Evolutionary conservation across 306 rosid genomes (phyloP).

Genomic region (Urtica urens): DNA sequence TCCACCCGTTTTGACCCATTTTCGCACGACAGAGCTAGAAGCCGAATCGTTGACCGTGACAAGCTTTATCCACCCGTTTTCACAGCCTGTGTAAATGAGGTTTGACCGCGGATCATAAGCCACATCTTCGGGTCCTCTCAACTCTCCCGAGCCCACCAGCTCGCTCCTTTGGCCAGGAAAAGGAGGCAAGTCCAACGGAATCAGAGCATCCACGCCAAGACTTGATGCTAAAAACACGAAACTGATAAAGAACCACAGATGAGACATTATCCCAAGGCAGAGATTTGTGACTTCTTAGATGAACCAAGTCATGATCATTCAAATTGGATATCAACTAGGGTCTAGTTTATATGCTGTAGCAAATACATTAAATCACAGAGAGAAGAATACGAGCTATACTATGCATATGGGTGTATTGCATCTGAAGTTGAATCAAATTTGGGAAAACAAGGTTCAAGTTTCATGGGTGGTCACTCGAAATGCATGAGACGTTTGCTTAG

Average conservation of each 20-base stretch:
- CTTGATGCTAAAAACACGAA: slow-evolving; percentile 7
- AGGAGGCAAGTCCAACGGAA: slow-evolving; percentile 21
- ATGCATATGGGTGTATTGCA: neutral
- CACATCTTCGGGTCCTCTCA: slow-evolving; percentile 43
- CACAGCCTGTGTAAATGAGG: slow-evolving; percentile 53
- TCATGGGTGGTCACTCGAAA: neutral
- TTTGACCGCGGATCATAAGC: slow-evolving; percentile 27
- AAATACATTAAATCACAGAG: neutral
- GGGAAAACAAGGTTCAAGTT: neutral
- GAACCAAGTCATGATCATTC: neutral
- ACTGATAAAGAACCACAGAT: neutral
- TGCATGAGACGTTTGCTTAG: neutral
- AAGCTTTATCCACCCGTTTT: slow-evolving; percentile 68
- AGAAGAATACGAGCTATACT: neutral
- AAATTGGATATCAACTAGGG: slow-evolving; percentile 11
- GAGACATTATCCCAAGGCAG: neutral
- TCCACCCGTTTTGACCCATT: slow-evolving; percentile 66
- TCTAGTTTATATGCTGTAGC: neutral
- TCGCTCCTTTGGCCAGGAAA: slow-evolving; percentile 29
- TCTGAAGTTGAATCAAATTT: neutral
- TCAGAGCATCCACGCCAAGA: slow-evolving; percentile 13
- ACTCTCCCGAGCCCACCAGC: slow-evolving; percentile 19
- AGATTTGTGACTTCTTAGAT: neutral
- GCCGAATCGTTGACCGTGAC: slow-evolving; percentile 34
- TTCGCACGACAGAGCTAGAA: slow-evolving; percentile 27